A percentile compares a stretch with the other conserved stretches of the same genome.
These are phyloP conservation scores for Trichoderma endophyticum DNA, from an alignment of 2,329 filamentous ascomycete genomes.

Conservation along the genomic window DNA sequence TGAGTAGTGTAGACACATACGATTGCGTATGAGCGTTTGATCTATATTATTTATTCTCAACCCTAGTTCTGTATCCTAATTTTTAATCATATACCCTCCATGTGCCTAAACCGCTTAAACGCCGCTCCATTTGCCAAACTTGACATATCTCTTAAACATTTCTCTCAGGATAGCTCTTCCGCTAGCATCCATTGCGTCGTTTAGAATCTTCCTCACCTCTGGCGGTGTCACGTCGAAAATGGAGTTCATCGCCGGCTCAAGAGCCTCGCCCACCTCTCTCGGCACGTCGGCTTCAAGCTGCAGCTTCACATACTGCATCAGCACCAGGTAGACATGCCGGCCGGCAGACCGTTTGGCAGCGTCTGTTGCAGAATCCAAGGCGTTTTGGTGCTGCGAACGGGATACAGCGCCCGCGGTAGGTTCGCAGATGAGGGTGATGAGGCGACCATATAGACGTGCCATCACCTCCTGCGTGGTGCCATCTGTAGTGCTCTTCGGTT, in stretches of 20 bases:
- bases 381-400: slow-evolving; percentile 41
- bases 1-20: neutral
- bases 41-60: slow-evolving; percentile 7
- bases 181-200: slow-evolving; percentile 57
- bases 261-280: slow-evolving; percentile 49
- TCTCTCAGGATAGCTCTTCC: slow-evolving; percentile 57
- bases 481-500: slow-evolving; percentile 20
- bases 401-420: slow-evolving; percentile 56
- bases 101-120: slow-evolving; percentile 37
- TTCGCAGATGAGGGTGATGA: slow-evolving; percentile 59
- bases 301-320: slow-evolving; percentile 59
- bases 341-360: slow-evolving; percentile 60
- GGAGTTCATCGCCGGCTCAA: slow-evolving; percentile 57
- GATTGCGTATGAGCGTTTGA: neutral
- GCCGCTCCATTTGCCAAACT: slow-evolving; percentile 63
- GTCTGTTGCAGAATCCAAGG: slow-evolving; percentile 58
- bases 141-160: slow-evolving; percentile 57
- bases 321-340: slow-evolving; percentile 58
- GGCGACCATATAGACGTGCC: slow-evolving; percentile 51
- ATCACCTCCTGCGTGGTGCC: slow-evolving; percentile 39
- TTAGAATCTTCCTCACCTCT: slow-evolving; percentile 54
- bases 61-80: slow-evolving; percentile 5
- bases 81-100: neutral
- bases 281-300: slow-evolving; percentile 56
- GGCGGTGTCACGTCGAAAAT: slow-evolving; percentile 57